Conservation (phyloP, 306 rosid genomes). For the Alnus glutinosa region DNA sequence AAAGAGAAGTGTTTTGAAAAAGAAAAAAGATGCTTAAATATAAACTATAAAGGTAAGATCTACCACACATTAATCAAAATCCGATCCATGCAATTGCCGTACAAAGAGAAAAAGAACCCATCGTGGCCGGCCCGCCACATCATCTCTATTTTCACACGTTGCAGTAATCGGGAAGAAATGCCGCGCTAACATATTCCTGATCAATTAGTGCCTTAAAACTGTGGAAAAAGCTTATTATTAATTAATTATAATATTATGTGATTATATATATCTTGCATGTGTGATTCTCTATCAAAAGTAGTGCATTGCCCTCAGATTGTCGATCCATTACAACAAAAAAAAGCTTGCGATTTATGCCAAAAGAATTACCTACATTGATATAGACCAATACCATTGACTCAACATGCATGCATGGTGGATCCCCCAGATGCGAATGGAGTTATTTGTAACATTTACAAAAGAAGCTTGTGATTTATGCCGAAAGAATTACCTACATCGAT, state of each 20-base stretch:
- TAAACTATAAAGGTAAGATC: neutral
- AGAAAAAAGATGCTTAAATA: neutral
- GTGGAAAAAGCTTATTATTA: neutral
- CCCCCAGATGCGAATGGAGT: too few relatives aligned
- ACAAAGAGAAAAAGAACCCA: neutral
- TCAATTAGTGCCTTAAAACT: neutral
- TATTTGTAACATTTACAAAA: too few relatives aligned
- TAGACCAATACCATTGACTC: too few relatives aligned
- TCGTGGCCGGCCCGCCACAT: neutral
- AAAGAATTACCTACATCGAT: too few relatives aligned
- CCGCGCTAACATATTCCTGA: conserved; percentile 3
- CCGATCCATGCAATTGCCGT: neutral
- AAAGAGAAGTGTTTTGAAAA: neutral
- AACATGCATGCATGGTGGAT: too few relatives aligned
- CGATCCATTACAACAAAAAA: neutral
- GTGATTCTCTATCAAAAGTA: neutral
- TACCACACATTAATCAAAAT: neutral
- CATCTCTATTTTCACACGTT: neutral
- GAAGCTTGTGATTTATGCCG: too few relatives aligned
- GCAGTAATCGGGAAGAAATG: neutral
- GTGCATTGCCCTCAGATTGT: neutral
- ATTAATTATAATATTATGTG: neutral
- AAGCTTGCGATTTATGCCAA: neutral
- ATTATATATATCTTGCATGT: too few relatives aligned
- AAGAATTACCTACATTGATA: too few relatives aligned